Percentiles rank a stretch among this genome's conserved stretches.
phyloP scores from a whole-genome alignment of 2,329 filamentous ascomycete species.

The Aspergillus viridinutans region DNA sequence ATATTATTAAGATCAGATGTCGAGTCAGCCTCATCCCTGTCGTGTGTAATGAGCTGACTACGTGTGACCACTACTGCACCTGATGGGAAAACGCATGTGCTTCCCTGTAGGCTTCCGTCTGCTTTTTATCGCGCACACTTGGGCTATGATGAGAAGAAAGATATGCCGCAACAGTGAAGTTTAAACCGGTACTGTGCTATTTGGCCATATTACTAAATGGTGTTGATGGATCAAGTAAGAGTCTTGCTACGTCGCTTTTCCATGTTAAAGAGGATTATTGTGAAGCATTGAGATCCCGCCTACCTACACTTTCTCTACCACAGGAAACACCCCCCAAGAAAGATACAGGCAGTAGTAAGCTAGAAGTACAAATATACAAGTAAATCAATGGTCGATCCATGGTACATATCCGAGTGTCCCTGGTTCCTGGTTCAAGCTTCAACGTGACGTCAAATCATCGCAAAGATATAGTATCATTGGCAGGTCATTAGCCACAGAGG shows the following conservation, averaged over 20 bases:
- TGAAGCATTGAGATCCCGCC: no score
- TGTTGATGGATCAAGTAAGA: not conserved
- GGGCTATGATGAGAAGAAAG: not conserved
- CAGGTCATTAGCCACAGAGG: slow-evolving; percentile 3
- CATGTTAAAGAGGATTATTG: not conserved
- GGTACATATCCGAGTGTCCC: not conserved
- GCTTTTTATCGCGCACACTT: not conserved
- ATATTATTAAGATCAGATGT: not conserved
- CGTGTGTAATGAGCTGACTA: not conserved
- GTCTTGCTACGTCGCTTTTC: not conserved
- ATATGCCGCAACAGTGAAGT: not conserved
- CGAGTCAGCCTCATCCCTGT: not conserved
- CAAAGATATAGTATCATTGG: not conserved
- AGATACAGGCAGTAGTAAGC: not conserved
- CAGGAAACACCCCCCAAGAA: not conserved
- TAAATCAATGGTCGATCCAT: not conserved
- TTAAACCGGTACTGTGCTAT: not conserved
- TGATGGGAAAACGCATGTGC: not conserved
- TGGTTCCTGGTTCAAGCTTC: not conserved
- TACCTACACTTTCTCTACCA: not conserved
- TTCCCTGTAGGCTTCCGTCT: not conserved
- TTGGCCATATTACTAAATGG: not conserved
- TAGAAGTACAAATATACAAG: not conserved
- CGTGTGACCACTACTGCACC: not conserved
- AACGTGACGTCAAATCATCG: not conserved